Base-by-base conservation (phyloP, 345 rosid species). In the Combretum micranthum region DNA sequence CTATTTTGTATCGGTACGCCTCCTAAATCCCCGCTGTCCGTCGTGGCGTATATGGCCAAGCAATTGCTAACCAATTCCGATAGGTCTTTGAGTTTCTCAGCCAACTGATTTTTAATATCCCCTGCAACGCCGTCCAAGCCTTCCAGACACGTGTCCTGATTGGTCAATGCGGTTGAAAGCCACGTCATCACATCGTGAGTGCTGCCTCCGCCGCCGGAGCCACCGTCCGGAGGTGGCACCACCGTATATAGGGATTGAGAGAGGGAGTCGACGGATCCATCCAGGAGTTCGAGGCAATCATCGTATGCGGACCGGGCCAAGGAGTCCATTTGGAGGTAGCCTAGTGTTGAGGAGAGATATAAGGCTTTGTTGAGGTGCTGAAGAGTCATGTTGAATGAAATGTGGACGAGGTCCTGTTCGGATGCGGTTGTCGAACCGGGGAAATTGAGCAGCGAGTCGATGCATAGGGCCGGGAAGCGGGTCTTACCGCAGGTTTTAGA, bases 321-420 rank as follows among this genome's bases (percentile, higher is more conserved):
- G 7, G 79, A 58, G n/a, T 76, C 87, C 96, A 90, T 87, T 63
- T 81, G 68, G 62, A 82, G 63, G 66, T 62, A 77, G 14, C 80
- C 68, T 69, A 87, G 66, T 2, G 66, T 52, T 0, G 86, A 55
- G 7, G 97, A 64, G 2, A 59, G 57, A 66, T 94, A 90, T 56
- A 94, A 82, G 0, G 99, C 99, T 53, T 67, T 83, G 68, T 53
- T 75, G 67, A 94, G 70, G 65, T 81, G 96, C 71, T 87, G 95
- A 12, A 87, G 81, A 18, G 99, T 89, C 95, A 94, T 82, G 73
- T 94, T 94, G 68, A 94, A 75, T 42, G 99, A 83, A 68, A 94
- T 86, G 87, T 94, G 96, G 51, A 94, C 74, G 55, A 94, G 81
- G 73, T 90, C 97, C 60, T 66, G 70, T 57, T 87, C 77, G 50